phyloP scores from a whole-genome alignment of 2,329 filamentous ascomycete genomes.

The Clarireedia monteithiana region DNA sequence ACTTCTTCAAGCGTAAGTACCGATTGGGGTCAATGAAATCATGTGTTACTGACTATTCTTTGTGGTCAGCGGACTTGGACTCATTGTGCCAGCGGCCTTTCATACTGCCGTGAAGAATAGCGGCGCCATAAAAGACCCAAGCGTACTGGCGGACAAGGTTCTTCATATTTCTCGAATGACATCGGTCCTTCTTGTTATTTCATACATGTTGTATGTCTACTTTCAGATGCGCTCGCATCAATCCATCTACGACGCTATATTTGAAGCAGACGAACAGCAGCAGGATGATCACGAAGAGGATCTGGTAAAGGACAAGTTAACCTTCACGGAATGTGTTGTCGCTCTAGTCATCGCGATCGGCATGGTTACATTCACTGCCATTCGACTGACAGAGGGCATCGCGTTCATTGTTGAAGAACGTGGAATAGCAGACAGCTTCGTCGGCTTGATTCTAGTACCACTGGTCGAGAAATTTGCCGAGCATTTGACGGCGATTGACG shows the following conservation, averaged over 20 bases:
- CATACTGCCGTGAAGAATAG: slow-evolving; percentile 32
- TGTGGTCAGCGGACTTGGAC: slow-evolving; percentile 36
- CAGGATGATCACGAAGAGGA: slow-evolving; percentile 59
- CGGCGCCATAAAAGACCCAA: slow-evolving; percentile 23
- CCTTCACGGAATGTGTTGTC: slow-evolving; percentile 62
- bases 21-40: not conserved
- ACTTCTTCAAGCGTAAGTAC: slow-evolving; percentile 63
- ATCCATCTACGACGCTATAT: slow-evolving; percentile 65
- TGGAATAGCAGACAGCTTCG: slow-evolving; percentile 48
- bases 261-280: slow-evolving; percentile 60
- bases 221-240: slow-evolving; percentile 74
- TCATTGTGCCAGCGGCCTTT: slow-evolving; percentile 40
- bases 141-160: slow-evolving; percentile 42
- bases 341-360: slow-evolving; percentile 56
- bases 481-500: slow-evolving; percentile 75
- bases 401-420: slow-evolving; percentile 46
- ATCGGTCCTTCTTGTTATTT: slow-evolving; percentile 60
- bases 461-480: slow-evolving; percentile 83
- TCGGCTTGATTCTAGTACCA: slow-evolving; percentile 69
- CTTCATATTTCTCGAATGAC: slow-evolving; percentile 63
- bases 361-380: slow-evolving; percentile 65
- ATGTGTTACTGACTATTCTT: slow-evolving; percentile 7
- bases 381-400: slow-evolving; percentile 68
- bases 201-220: slow-evolving; percentile 59
- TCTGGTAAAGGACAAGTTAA: slow-evolving; percentile 57